A percentile compares a stretch with the other conserved stretches of the same genome.
phyloP scores from a whole-genome alignment of 768 basidiomycete genomes.

The Termitomyces sp. region DNA sequence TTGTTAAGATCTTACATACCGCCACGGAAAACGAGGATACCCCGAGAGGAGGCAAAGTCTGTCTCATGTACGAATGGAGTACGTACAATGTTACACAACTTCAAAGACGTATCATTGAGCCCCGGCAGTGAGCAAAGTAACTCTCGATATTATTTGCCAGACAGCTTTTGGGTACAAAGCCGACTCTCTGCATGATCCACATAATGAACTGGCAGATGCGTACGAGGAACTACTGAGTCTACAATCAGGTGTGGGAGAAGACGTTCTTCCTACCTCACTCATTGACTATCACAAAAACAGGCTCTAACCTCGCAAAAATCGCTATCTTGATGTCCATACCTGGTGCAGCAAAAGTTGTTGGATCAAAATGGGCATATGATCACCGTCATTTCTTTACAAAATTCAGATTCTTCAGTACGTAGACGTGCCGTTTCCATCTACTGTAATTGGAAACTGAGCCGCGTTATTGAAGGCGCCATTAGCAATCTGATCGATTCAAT shows the following conservation, averaged over 20 bases:
- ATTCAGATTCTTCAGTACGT: slow-evolving; percentile 7
- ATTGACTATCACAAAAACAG: slow-evolving; percentile 2
- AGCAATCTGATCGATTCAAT: slow-evolving; percentile 19
- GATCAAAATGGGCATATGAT: slow-evolving; percentile 26
- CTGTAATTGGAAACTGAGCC: neutral
- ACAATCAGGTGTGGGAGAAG: slow-evolving; percentile 28
- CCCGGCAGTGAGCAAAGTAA: slow-evolving; percentile 41
- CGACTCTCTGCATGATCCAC: slow-evolving; percentile 39
- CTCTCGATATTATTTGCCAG: slow-evolving; percentile 47
- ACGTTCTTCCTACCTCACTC: neutral
- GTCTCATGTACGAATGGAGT: slow-evolving; percentile 45
- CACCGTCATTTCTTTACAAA: slow-evolving; percentile 13
- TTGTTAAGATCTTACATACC: slow-evolving; percentile 30
- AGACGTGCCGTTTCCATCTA: neutral
- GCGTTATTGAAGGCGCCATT: neutral
- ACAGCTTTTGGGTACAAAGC: slow-evolving; percentile 45
- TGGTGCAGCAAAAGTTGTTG: slow-evolving; percentile 25
- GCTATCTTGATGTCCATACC: slow-evolving; percentile 31
- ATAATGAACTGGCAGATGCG: slow-evolving; percentile 44
- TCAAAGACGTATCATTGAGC: neutral
- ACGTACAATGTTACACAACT: slow-evolving; percentile 15
- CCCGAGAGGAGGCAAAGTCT: slow-evolving; percentile 22
- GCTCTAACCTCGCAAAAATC: slow-evolving; percentile 31
- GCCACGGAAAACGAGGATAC: slow-evolving; percentile 22
- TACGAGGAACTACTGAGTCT: slow-evolving; percentile 38